A percentile compares a stretch with the other conserved stretches of the same genome.
These are phyloP conservation scores for Artemisia argyi DNA, from an alignment of 129 eudicot genomes.

Conservation along the genomic window DNA sequence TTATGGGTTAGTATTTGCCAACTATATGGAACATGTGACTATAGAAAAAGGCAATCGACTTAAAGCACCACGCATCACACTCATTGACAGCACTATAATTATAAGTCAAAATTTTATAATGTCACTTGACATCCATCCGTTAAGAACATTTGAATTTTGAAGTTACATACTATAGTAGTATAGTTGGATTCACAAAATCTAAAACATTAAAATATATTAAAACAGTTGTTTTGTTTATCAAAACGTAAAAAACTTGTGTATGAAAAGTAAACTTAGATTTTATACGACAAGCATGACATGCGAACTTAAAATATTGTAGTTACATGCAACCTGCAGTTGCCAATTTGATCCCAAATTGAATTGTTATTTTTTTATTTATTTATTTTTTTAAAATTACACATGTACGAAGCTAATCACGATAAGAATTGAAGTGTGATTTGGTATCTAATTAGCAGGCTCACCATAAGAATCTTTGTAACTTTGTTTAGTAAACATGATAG, in stretches of 20 bases:
- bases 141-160: conserved; percentile 25
- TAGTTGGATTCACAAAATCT: conserved; percentile 9
- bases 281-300: conserved; percentile 1
- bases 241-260: no score
- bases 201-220: neutral
- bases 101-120: conserved; percentile 14
- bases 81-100: conserved; percentile 28
- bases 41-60: conserved; percentile 8
- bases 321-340: no score
- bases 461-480: no score
- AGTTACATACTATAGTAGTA: no score
- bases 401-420: no score
- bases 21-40: conserved; percentile 11
- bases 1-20: conserved; percentile 1
- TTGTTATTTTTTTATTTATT: no score
- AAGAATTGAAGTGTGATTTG: no score
- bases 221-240: neutral
- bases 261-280: neutral
- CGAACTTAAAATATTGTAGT: neutral
- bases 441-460: no score
- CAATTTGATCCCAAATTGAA: no score
- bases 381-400: no score
- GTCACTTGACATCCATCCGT: conserved; percentile 9
- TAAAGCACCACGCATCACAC: conserved; percentile 26
- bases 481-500: no score